Percentiles rank a stretch among this genome's conserved stretches.
Evolutionary conservation across 176 grass and related monocot species (phyloP).

Genomic region (Urochloa ruziziensis): DNA sequence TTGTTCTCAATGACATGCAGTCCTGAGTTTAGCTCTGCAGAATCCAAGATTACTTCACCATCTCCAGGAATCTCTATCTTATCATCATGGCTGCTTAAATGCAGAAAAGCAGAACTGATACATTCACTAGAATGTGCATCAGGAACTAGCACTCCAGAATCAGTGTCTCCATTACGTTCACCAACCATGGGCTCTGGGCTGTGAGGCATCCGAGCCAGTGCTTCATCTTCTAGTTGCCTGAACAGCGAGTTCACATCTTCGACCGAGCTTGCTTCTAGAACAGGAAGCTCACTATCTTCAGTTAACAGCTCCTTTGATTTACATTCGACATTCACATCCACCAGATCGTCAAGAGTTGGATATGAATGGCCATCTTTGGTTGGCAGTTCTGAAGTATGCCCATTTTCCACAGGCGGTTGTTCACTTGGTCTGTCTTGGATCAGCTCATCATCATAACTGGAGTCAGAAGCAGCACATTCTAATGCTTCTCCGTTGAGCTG

Average conservation of each 20-base stretch:
- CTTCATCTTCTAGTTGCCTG: slow-evolving; percentile 1
- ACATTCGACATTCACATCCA: not conserved
- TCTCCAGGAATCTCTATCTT: not conserved
- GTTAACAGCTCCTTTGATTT: not conserved
- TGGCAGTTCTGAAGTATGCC: not conserved
- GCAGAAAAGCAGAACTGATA: not conserved
- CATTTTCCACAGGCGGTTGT: not conserved
- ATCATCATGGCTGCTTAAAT: not conserved
- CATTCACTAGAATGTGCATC: slow-evolving; percentile 19
- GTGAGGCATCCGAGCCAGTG: not conserved
- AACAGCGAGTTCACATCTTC: slow-evolving; percentile 21
- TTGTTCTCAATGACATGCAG: not conserved
- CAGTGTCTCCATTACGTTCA: not conserved
- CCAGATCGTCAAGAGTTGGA: not conserved
- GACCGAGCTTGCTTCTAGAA: slow-evolving; percentile 28
- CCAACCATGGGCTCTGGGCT: not conserved
- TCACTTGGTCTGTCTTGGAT: not conserved
- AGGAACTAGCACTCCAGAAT: slow-evolving; percentile 20
- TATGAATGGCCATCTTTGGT: not conserved
- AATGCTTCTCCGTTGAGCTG: slow-evolving; percentile 6
- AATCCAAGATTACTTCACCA: not conserved
- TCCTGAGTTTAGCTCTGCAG: not conserved
- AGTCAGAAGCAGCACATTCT: not conserved
- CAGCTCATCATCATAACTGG: not conserved
- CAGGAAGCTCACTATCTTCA: not conserved